A percentile compares a stretch with the other conserved stretches of the same genome.
Evolutionary conservation across 2,329 filamentous ascomycete genomes (phyloP).

Genomic region (Pseudocercospora crystallina): DNA sequence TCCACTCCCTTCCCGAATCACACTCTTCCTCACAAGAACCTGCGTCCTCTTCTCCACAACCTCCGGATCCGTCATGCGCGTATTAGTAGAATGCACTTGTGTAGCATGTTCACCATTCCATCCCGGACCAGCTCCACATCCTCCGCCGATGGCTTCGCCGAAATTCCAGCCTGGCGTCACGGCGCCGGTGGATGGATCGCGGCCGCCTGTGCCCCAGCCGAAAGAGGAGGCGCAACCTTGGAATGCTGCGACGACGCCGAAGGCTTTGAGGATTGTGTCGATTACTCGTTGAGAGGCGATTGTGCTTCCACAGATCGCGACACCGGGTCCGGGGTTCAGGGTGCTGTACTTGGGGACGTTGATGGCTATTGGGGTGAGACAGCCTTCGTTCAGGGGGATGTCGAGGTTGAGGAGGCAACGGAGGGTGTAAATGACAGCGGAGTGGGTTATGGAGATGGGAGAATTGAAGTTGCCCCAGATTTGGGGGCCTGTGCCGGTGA

Average conservation of each 20-base stretch:
- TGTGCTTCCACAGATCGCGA: constrained; percentile 35
- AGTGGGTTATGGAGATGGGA: constrained; percentile 41
- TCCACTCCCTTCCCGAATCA: constrained; percentile 34
- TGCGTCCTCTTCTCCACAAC: constrained; percentile 38
- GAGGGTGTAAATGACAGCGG: constrained; percentile 37
- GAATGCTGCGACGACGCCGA: constrained; percentile 32
- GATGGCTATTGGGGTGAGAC: constrained; percentile 31
- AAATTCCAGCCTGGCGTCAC: constrained; percentile 35
- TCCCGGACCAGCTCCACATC: constrained; percentile 35
- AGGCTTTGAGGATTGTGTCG: constrained; percentile 36
- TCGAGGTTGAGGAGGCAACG: constrained; percentile 34
- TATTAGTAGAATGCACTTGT: constrained; percentile 41
- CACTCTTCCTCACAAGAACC: constrained; percentile 35
- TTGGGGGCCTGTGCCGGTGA: constrained; percentile 41
- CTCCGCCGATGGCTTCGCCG: constrained; percentile 40
- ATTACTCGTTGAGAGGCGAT: constrained; percentile 35
- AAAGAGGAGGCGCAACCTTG: constrained; percentile 35
- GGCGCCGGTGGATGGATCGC: constrained; percentile 18
- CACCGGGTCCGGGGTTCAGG: constrained; percentile 30
- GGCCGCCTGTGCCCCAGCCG: constrained; percentile 32
- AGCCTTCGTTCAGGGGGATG: constrained; percentile 53
- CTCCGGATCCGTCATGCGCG: constrained; percentile 39
- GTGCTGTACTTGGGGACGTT: constrained; percentile 31
- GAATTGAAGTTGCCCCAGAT: constrained; percentile 38
- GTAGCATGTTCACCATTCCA: constrained; percentile 37